A percentile compares a stretch with the other conserved stretches of the same genome.
phyloP scores from a whole-genome alignment of 2,329 filamentous ascomycete genomes.

The Byssochlamys sp. region DNA sequence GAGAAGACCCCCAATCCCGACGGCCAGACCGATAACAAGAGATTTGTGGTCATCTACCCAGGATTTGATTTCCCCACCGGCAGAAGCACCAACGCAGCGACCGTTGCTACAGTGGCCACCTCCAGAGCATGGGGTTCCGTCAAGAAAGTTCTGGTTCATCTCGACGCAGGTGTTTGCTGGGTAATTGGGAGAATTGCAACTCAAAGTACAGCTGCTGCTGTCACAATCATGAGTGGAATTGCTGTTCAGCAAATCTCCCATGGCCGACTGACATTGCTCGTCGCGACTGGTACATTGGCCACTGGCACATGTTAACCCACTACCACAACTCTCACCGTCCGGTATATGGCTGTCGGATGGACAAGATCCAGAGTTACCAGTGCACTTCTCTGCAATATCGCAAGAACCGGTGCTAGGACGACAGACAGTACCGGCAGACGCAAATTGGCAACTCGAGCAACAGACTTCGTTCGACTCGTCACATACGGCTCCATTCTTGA shows the following conservation, averaged over 20 bases:
- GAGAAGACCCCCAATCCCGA: conserved; percentile 62
- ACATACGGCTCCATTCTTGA: conserved; percentile 65
- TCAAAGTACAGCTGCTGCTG: conserved; percentile 60
- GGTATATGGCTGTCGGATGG: conserved; percentile 60
- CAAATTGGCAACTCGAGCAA: conserved; percentile 35
- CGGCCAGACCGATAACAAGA: conserved; percentile 71
- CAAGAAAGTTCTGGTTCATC: conserved; percentile 83
- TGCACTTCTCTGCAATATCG: conserved; percentile 76
- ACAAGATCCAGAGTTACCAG: conserved; percentile 62
- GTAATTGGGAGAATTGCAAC: conserved; percentile 64
- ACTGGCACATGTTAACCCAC: conserved; percentile 67
- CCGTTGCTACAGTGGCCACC: conserved; percentile 74
- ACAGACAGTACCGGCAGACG: conserved; percentile 60
- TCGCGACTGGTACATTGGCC: conserved; percentile 92
- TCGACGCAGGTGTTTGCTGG: conserved; percentile 57
- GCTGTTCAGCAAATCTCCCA: conserved; percentile 62
- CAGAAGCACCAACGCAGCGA: conserved; percentile 60
- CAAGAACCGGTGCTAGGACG: conserved; percentile 69
- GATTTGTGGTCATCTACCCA: conserved; percentile 71
- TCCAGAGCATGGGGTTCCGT: conserved; percentile 75
- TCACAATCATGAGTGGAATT: conserved; percentile 77
- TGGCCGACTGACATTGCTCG: conserved; percentile 74
- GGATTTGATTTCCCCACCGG: conserved; percentile 58
- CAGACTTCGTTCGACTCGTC: conserved; percentile 46
- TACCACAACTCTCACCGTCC: conserved; percentile 65